These are phyloP conservation scores for Petrea volubilis DNA, from an alignment of 257 asterid species.

Conservation along the genomic window DNA sequence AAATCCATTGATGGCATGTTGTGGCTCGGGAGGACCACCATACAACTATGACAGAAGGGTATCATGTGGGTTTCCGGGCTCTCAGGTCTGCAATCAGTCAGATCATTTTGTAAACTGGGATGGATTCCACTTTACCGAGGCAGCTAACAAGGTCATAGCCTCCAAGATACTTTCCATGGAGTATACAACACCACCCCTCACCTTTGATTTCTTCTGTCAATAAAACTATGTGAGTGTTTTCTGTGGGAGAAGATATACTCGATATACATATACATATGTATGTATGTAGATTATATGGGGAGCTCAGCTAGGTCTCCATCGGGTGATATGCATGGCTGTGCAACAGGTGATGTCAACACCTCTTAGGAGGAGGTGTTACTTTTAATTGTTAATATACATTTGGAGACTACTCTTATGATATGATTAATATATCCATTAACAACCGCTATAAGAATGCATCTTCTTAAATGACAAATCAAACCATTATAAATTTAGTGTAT, in stretches of 20 bases:
- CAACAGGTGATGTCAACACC: neutral
- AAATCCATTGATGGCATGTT: slow-evolving; percentile 76
- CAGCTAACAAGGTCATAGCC: slow-evolving; percentile 67
- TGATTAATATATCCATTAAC: neutral
- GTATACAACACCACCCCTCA: slow-evolving; percentile 58
- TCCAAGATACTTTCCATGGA: slow-evolving; percentile 61
- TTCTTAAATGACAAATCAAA: too few relatives aligned
- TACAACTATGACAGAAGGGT: slow-evolving; percentile 57
- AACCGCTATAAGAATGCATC: too few relatives aligned
- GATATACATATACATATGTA: neutral
- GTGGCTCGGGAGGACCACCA: slow-evolving; percentile 90
- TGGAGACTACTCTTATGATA: neutral
- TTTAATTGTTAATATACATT: too few relatives aligned
- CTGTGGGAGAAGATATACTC: neutral
- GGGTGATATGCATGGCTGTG: neutral
- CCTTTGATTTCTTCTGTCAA: slow-evolving; percentile 67
- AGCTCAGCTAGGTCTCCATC: neutral
- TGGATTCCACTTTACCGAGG: slow-evolving; percentile 84
- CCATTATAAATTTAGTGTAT: too few relatives aligned
- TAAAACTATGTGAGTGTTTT: neutral
- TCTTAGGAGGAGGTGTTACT: neutral
- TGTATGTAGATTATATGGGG: too few relatives aligned
- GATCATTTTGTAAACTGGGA: slow-evolving; percentile 68
- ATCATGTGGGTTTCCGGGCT: slow-evolving; percentile 62
- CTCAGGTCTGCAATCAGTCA: slow-evolving; percentile 56